Conservation (phyloP, 1,284 basidiomycete genomes). For the Veloboletus limbatus region DNA sequence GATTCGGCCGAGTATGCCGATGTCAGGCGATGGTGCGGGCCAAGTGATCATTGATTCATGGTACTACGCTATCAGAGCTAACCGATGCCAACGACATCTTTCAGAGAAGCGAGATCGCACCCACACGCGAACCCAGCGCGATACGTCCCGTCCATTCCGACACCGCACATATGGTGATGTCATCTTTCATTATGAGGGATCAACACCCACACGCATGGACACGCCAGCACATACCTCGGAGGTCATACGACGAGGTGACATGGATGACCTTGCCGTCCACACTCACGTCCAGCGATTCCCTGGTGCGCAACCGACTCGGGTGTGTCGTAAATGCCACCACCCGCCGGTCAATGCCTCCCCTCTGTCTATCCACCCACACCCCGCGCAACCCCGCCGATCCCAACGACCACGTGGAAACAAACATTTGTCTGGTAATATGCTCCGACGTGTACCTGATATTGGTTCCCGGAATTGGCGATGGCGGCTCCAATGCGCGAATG, state of each 20-base stretch:
- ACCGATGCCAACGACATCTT: no score
- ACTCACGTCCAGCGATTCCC: background rate
- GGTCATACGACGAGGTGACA: conserved; percentile 44
- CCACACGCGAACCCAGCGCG: conserved; percentile 23
- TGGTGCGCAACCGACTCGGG: conserved; percentile 7
- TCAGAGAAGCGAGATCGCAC: conserved; percentile 20
- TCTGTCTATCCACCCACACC: conserved; percentile 48
- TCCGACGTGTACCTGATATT: background rate
- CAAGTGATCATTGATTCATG: no score
- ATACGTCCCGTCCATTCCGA: conserved; percentile 29
- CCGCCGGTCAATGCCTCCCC: conserved; percentile 34
- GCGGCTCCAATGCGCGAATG: conserved; percentile 13
- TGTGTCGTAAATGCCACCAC: conserved; percentile 29
- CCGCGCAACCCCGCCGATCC: conserved; percentile 46
- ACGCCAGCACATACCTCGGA: conserved; percentile 40
- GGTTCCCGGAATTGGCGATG: background rate
- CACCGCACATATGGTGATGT: conserved; percentile 25
- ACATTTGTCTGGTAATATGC: conserved; percentile 31
- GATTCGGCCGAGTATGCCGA: no score
- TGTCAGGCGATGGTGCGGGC: no score
- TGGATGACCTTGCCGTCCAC: conserved; percentile 40
- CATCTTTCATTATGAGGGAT: no score
- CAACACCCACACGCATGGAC: background rate
- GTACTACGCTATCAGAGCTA: no score
- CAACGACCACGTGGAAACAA: conserved; percentile 45